Evolutionary conservation across 345 rosid species (phyloP).

Genomic region (Odontarrhena argentea): DNA sequence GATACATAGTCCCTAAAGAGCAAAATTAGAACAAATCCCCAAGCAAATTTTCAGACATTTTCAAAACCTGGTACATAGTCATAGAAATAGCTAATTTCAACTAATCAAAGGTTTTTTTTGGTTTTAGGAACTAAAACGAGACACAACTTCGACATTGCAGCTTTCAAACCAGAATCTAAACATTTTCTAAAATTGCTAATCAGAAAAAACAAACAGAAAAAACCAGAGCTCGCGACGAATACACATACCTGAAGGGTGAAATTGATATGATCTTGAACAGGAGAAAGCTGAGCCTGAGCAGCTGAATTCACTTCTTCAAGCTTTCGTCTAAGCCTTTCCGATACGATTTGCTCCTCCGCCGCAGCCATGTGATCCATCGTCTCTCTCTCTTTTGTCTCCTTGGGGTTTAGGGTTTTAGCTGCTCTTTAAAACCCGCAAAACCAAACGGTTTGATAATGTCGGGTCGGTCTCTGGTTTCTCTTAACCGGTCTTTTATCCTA

Average conservation of each 20-base stretch:
- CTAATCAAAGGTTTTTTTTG: too few relatives aligned
- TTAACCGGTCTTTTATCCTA: neutral
- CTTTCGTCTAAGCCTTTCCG: constrained; percentile 67
- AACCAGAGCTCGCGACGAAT: neutral
- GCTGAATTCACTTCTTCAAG: constrained; percentile 72
- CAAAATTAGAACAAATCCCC: too few relatives aligned
- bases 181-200: constrained; percentile 14
- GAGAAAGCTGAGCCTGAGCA: constrained; percentile 77
- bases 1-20: too few relatives aligned
- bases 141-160: neutral
- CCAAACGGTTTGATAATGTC: neutral
- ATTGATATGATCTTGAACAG: constrained; percentile 81
- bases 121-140: too few relatives aligned
- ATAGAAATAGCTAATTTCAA: too few relatives aligned
- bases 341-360: constrained; percentile 61
- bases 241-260: constrained; percentile 80
- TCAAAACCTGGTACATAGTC: too few relatives aligned
- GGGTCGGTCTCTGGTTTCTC: constrained; percentile 2
- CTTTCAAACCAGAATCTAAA: constrained; percentile 12
- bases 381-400: constrained; percentile 14
- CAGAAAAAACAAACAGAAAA: neutral
- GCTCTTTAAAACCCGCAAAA: neutral
- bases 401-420: constrained; percentile 33
- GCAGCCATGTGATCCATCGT: constrained; percentile 73
- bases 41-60: too few relatives aligned